Base-by-base conservation (phyloP, 192 early-diverging fungal genomes). In the Umbelopsis vinacea region DNA sequence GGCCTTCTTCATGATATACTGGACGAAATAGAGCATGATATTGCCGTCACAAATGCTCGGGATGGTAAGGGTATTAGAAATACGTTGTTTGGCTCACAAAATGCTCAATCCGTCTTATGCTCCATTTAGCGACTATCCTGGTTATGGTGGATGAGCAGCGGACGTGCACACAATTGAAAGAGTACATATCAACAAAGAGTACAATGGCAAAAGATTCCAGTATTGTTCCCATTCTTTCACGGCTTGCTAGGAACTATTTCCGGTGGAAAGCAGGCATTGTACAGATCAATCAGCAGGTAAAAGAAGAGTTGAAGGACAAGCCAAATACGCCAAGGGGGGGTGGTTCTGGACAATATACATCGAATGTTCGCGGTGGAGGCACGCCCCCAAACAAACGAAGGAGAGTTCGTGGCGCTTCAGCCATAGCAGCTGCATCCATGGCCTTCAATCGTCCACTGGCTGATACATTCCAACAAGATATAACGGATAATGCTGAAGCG, bases 11-110 rank as follows among this genome's bases (percentile, higher is more conserved):
- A 70, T 1, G 85, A 90, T 17, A 82, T 95, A 0, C 77, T 99
- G 67, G 78, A 92, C 22, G 95, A 97, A 71, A 91, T 99, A n/a
- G 88, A 92, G 60, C 46, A 71, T 14, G 91, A 92, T n/a, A 81
- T 77, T 55, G 79, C 75, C 48, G 71, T 53, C 24, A 37, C 57
- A 10, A 68, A 50, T 38, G 21, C 69, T 24, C 77, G 71, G 22
- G 76, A 86, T 70, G 67, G 74, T 79, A 66, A 38, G 55, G 3
- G 22, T 50, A 47, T 11, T 17, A 67, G 71, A 24, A 60, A 55
- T 35, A 50, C 48, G 15, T 15, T 17, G n/a, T 23, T 66, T n/a
- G 46, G 6, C 66, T 63, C 0, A 19, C 26, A 14, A 35, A n/a
- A 37, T 0, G 11, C 17, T 63, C 33, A 38, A 17, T 19, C 14